Evolutionary conservation across 2,329 filamentous ascomycete genomes (phyloP).

Genomic region (Pseudofabraea citricarpa): DNA sequence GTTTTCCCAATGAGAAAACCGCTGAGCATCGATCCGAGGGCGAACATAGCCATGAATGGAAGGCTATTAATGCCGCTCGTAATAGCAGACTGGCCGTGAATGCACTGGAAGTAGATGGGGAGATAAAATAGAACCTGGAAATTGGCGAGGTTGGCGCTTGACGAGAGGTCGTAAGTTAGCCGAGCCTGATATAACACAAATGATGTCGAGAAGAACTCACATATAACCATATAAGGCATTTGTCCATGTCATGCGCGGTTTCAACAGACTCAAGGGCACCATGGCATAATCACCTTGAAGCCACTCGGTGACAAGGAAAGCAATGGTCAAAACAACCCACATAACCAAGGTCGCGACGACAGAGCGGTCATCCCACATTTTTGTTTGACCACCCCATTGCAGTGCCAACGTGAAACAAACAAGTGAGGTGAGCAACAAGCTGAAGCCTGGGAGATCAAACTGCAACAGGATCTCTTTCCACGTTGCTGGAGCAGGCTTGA

Average conservation of each 20-base stretch:
- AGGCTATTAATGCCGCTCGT: constrained; percentile 18
- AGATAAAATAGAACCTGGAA: constrained; percentile 35
- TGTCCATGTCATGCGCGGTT: constrained; percentile 33
- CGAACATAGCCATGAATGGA: constrained; percentile 18
- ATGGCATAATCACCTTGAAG: constrained; percentile 40
- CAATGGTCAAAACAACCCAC: constrained; percentile 15
- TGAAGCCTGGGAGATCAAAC: constrained; percentile 38
- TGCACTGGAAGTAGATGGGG: constrained; percentile 27
- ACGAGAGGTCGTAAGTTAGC: neutral
- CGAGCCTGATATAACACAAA: neutral
- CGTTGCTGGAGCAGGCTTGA: neutral
- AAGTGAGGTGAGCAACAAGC: constrained; percentile 36
- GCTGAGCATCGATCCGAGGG: constrained; percentile 18
- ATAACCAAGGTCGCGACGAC: constrained; percentile 37
- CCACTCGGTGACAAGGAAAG: constrained; percentile 30
- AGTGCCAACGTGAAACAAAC: constrained; percentile 37
- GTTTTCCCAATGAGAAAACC: constrained; percentile 9
- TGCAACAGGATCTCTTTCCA: constrained; percentile 35
- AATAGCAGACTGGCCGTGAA: constrained; percentile 14
- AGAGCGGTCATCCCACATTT: constrained; percentile 34
- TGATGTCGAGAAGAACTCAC: neutral
- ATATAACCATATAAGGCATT: constrained; percentile 10
- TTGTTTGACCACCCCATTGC: constrained; percentile 37
- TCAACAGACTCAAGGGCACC: constrained; percentile 37
- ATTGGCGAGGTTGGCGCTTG: constrained; percentile 28